Evolutionary conservation across 495 filamentous ascomycete genomes (phyloP).

Genomic region (Echria macrotheca): DNA sequence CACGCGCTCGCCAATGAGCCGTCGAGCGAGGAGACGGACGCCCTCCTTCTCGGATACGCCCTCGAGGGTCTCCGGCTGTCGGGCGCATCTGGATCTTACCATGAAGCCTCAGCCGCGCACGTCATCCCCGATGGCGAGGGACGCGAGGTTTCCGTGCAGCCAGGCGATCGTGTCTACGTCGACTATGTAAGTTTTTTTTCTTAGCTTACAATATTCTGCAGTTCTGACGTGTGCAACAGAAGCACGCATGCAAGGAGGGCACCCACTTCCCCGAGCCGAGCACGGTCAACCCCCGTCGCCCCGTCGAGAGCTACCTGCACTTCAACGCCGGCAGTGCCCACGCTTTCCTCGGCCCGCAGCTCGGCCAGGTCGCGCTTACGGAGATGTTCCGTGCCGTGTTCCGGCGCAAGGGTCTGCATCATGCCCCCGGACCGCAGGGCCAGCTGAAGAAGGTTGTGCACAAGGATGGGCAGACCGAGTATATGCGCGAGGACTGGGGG

Average conservation of each 20-base stretch:
- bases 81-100: constrained; percentile 44
- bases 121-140: too few species aligned
- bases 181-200: too few species aligned
- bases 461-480: constrained; percentile 56
- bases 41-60: constrained; percentile 45
- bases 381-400: constrained; percentile 66
- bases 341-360: constrained; percentile 56
- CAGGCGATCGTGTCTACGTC: constrained; percentile 39
- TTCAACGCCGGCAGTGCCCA: constrained; percentile 60
- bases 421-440: constrained; percentile 63
- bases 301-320: constrained; percentile 62
- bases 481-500: constrained; percentile 70
- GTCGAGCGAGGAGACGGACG: constrained; percentile 27
- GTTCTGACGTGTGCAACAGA: too few species aligned
- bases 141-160: constrained; percentile 50
- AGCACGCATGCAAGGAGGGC: constrained; percentile 55
- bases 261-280: constrained; percentile 63
- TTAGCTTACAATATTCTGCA: too few species aligned
- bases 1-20: constrained; percentile 44
- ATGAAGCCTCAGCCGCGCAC: constrained; percentile 42
- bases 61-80: constrained; percentile 49
- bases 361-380: constrained; percentile 56
- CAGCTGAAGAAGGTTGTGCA: constrained; percentile 64
- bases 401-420: constrained; percentile 57
- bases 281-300: constrained; percentile 60